Conservation (phyloP, 2,329 filamentous ascomycete genomes). For the Penicillium fuscoglaucum region DNA sequence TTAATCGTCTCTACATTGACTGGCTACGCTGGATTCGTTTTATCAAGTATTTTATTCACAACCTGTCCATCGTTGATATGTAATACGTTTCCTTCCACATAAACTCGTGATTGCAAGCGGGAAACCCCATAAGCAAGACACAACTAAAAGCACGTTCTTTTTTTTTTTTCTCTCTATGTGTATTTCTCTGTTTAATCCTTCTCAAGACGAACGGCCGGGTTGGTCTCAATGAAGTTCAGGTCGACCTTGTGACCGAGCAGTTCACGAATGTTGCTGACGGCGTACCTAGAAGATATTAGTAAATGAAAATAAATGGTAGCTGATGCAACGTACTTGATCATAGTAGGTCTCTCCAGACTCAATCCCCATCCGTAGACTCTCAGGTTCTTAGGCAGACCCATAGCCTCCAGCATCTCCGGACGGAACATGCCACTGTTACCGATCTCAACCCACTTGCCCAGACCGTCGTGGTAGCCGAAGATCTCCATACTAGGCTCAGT, state of each 20-base stretch:
- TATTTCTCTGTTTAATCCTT: slow-evolving; percentile 61
- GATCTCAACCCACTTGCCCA: slow-evolving; percentile 92
- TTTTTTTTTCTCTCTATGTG: slow-evolving; percentile 3
- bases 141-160: slow-evolving; percentile 18
- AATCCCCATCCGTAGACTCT: slow-evolving; percentile 92
- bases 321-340: slow-evolving; percentile 76
- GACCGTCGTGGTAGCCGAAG: slow-evolving; percentile 87
- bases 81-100: slow-evolving; percentile 25
- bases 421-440: slow-evolving; percentile 99
- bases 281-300: slow-evolving; percentile 51
- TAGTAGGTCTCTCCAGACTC: slow-evolving; percentile 88
- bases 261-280: slow-evolving; percentile 86
- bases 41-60: slow-evolving; percentile 21
- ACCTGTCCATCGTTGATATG: slow-evolving; percentile 23
- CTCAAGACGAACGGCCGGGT: slow-evolving; percentile 85
- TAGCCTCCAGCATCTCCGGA: slow-evolving; percentile 92
- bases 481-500: slow-evolving; percentile 98
- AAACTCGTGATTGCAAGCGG: slow-evolving; percentile 23
- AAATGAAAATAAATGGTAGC: neutral
- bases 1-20: neutral
- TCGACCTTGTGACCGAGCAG: slow-evolving; percentile 94
- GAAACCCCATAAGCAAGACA: slow-evolving; percentile 18
- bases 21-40: neutral
- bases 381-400: slow-evolving; percentile 90
- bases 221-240: slow-evolving; percentile 85